Percentiles rank a stretch among this genome's conserved stretches.
phyloP scores from a whole-genome alignment of 1,284 basidiomycete species.

The Megacollybia platyphylla region DNA sequence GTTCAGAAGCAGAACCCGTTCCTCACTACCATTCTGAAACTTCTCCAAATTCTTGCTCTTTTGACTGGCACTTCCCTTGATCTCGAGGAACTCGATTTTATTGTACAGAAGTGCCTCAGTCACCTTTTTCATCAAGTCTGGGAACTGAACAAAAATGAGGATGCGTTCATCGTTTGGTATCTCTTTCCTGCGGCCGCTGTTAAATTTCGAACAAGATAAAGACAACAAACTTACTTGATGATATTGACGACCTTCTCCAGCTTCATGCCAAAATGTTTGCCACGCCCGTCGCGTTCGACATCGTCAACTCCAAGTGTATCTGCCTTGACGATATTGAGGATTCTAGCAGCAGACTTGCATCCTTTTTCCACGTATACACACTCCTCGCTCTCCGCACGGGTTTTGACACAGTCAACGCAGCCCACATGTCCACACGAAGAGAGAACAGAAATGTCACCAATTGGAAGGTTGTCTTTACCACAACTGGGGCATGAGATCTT shows the following conservation, averaged over 20 bases:
- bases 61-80: constrained; percentile 65
- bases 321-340: constrained; percentile 73
- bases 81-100: constrained; percentile 68
- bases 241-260: constrained; percentile 75
- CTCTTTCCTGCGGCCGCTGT: constrained; percentile 29
- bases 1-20: constrained; percentile 78
- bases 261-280: constrained; percentile 82
- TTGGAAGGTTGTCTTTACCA: constrained; percentile 37
- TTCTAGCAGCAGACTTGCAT: constrained; percentile 64
- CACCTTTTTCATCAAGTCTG: constrained; percentile 85
- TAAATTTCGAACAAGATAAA: neutral
- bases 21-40: constrained; percentile 69
- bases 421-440: constrained; percentile 88
- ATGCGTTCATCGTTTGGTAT: constrained; percentile 73
- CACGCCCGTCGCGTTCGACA: constrained; percentile 52
- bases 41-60: constrained; percentile 74
- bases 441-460: constrained; percentile 68
- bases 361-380: constrained; percentile 64
- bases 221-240: constrained; percentile 48
- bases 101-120: constrained; percentile 68
- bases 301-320: constrained; percentile 79
- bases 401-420: constrained; percentile 61
- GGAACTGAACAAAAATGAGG: constrained; percentile 90
- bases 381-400: constrained; percentile 65
- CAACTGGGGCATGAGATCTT: constrained; percentile 55